Base-by-base conservation (phyloP, 306 rosid species). In the Inga leiocalycina region DNA sequence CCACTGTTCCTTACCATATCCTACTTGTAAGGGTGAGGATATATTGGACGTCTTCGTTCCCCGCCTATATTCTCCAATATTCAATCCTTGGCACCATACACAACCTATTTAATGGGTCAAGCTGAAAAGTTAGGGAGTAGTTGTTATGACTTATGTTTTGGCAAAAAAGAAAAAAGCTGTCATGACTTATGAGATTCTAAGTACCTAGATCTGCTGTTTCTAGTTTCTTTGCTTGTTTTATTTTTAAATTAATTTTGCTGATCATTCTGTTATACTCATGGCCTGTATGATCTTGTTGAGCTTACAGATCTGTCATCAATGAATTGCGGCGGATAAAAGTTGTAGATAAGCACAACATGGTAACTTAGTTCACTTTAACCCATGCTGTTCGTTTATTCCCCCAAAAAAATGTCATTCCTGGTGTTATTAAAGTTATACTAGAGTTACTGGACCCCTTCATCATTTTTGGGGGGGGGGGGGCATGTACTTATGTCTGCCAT, bases 301-400 rank as follows among this genome's bases (percentile, higher is more conserved):
- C 68, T 85, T 82, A 49, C 90, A 88, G 90, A 77, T 67, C 61
- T 82, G 87, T 88, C 71, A 80, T 85, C 54, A 52, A 71, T 49
- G 90, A 88, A 57, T 71, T 88, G 82, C 75, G 52, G 87, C 81
- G 78, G 71, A 85, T 88, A 72, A 61, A 88, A 72, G 87, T 51
- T 77, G 90, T 85, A 14, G 12, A 88, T 79, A 8, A 35, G 75
- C 62, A 76, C 32, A 88, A 88, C 81, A 80, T 75, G 88, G 90
- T 88, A 88, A 57, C 20, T 14, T 46, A 41, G n/a, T 72, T 72
- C 41, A 15, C 46, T 72, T 44, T 22, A 44, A 22, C 0, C 35
- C 22, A 44, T 27, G 22, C 41, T 34, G 32, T 24, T 72, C 57
- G 46, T 72, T 72, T 72, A 72, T 14, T 4, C 27, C 35, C 41